Conservation (phyloP, 176 grass and related monocot species). For the Phoenix dactylifera region DNA sequence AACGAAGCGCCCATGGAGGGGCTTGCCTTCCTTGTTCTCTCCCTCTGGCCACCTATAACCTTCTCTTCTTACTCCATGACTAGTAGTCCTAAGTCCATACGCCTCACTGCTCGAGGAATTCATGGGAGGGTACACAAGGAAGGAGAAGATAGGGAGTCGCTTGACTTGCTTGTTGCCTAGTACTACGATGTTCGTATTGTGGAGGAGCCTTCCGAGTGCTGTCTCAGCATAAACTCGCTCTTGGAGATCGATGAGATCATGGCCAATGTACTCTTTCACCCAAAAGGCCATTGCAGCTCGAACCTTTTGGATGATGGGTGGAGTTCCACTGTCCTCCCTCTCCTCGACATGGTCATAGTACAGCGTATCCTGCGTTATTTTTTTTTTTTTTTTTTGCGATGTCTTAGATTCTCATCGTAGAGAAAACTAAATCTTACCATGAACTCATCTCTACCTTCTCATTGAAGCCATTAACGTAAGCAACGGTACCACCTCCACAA, state of each 20-base stretch:
- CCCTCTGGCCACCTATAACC: not conserved
- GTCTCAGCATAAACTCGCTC: slow-evolving; percentile 29
- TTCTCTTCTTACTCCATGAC: too few relatives aligned
- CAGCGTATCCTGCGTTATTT: slow-evolving; percentile 38
- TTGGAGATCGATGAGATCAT: slow-evolving; percentile 21
- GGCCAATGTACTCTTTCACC: slow-evolving; percentile 67
- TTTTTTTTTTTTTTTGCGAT: too few relatives aligned
- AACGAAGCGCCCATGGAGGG: slow-evolving; percentile 61
- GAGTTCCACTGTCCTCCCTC: slow-evolving; percentile 59
- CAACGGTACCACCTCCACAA: slow-evolving; percentile 59
- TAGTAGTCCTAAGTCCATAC: too few relatives aligned
- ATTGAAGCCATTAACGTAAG: slow-evolving; percentile 60
- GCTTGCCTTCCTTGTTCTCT: slow-evolving; percentile 1
- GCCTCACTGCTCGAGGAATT: too few relatives aligned
- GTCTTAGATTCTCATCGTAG: too few relatives aligned
- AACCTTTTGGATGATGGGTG: slow-evolving; percentile 62
- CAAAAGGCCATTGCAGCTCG: slow-evolving; percentile 57
- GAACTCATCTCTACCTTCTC: slow-evolving; percentile 31
- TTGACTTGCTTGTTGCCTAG: slow-evolving; percentile 40
- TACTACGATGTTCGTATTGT: slow-evolving; percentile 37
- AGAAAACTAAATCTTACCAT: too few relatives aligned
- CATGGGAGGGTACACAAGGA: slow-evolving; percentile 38
- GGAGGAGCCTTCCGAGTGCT: slow-evolving; percentile 28
- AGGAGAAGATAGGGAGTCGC: slow-evolving; percentile 63
- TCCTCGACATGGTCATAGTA: slow-evolving; percentile 54